Evolutionary conservation across 106 monocot species (phyloP).

Genomic region (Platanthera guangdongensis): DNA sequence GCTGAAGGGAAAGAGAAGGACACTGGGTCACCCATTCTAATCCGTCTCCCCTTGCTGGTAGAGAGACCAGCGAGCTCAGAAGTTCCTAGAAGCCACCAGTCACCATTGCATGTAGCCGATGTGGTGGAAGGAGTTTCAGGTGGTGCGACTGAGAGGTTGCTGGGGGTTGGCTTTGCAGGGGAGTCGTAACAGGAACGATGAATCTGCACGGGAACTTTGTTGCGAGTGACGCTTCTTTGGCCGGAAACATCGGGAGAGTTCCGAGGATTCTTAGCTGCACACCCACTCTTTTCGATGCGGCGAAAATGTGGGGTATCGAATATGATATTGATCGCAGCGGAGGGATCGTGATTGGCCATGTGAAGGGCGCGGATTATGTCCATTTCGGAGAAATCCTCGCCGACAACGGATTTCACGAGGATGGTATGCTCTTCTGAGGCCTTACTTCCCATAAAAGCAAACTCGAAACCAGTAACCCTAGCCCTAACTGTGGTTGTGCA

Average conservation of each 20-base stretch:
- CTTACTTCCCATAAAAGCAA: conserved; percentile 40
- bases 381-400: conserved; percentile 55
- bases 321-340: conserved; percentile 91
- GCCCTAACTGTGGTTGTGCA: neutral
- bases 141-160: neutral
- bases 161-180: neutral
- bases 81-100: conserved; percentile 77
- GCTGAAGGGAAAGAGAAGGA: conserved; percentile 56
- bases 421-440: conserved; percentile 48
- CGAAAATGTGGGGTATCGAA: conserved; percentile 52
- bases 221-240: neutral
- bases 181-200: neutral
- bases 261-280: conserved; percentile 2
- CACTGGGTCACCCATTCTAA: conserved; percentile 50
- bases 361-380: conserved; percentile 92
- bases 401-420: conserved; percentile 56
- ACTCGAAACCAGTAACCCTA: neutral
- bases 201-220: neutral
- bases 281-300: conserved; percentile 1
- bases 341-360: conserved; percentile 76
- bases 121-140: neutral
- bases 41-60: conserved; percentile 75
- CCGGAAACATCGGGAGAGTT: neutral
- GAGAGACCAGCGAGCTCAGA: conserved; percentile 64
- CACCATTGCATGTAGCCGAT: conserved; percentile 7